These are phyloP conservation scores for Colletotrichum aenigma DNA, from an alignment of 2,329 filamentous ascomycete genomes.

Conservation along the genomic window DNA sequence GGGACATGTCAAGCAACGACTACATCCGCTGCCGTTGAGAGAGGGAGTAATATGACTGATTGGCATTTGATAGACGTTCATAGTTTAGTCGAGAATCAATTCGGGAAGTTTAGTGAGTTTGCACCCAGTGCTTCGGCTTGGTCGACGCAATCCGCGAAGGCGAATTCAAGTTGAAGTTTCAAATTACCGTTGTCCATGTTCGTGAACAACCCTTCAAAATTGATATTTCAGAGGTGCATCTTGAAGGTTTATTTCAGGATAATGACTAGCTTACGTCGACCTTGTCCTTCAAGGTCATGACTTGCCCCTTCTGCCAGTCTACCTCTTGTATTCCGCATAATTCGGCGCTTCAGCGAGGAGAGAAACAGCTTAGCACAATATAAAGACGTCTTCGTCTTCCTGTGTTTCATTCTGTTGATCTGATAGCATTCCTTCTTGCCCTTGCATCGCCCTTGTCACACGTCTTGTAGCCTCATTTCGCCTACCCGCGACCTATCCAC, in stretches of 20 bases:
- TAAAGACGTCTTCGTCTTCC: neutral
- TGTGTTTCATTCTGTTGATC: neutral
- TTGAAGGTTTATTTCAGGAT: neutral
- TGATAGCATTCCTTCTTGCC: neutral
- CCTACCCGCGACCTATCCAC: neutral
- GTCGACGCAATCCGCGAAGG: neutral
- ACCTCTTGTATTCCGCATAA: fast-evolving
- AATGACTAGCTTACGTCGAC: neutral
- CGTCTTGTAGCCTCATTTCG: neutral
- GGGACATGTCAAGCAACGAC: neutral
- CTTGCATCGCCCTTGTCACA: neutral
- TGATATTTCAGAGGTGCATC: fast-evolving
- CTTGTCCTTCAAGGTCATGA: neutral
- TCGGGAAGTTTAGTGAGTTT: neutral
- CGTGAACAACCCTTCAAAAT: neutral
- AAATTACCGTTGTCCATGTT: fast-evolving
- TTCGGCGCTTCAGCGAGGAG: neutral
- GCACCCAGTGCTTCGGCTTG: fast-evolving
- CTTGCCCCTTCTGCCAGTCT: neutral
- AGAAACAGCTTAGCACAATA: neutral
- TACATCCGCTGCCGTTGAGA: fast-evolving
- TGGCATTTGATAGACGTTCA: neutral
- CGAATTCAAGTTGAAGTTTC: neutral
- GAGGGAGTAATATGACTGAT: fast-evolving
- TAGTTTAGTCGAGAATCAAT: fast-evolving